Percentiles rank a stretch among this genome's conserved stretches.
Conservation (phyloP, 116 monocot species). For the Trichopus zeylanicus region DNA sequence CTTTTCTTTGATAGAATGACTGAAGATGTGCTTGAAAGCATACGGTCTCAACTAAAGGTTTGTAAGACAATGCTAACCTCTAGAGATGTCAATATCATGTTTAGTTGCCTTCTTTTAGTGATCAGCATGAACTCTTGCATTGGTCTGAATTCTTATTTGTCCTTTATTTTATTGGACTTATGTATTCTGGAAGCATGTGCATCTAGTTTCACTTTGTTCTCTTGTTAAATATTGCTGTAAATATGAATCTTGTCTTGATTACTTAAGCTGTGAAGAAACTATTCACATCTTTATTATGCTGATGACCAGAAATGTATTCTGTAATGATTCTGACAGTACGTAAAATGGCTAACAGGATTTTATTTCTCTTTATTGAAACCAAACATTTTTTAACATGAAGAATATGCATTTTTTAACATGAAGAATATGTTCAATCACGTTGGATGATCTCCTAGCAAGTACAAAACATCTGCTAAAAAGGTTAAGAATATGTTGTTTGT, state of each 20-base stretch:
- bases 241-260: background rate
- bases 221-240: background rate
- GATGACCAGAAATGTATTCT: too few relatives aligned
- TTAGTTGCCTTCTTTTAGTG: background rate
- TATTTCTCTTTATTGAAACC: too few relatives aligned
- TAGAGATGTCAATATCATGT: background rate
- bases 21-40: constrained; percentile 61
- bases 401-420: too few relatives aligned
- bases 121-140: background rate
- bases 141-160: background rate
- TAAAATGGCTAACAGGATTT: too few relatives aligned
- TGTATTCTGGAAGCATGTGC: too few relatives aligned
- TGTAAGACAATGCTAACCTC: background rate
- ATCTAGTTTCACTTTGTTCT: background rate
- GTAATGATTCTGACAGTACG: too few relatives aligned
- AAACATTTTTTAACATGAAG: too few relatives aligned
- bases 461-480: too few relatives aligned
- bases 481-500: too few relatives aligned
- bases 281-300: background rate
- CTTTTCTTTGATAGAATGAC: constrained; percentile 93
- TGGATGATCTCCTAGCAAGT: too few relatives aligned
- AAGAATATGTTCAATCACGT: too few relatives aligned
- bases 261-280: too few relatives aligned
- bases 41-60: constrained; percentile 61
- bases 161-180: background rate